Conservation (phyloP, 139 green algal species). For the Ettlia oleoabundans region DNA sequence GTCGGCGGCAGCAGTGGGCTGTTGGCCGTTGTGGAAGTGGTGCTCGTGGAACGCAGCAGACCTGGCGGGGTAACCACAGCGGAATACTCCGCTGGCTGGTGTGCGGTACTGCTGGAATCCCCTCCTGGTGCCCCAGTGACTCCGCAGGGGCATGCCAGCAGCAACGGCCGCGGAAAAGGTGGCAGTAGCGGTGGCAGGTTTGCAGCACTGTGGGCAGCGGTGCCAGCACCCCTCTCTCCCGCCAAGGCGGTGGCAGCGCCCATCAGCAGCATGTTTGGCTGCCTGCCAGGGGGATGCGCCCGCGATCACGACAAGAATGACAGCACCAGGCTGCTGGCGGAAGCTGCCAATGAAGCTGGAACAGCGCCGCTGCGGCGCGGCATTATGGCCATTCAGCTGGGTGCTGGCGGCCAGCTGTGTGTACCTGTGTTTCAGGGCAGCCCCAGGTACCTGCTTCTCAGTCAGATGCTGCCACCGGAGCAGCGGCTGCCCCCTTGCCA, state of each 20-base stretch:
- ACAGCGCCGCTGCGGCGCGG: neutral
- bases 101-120: constrained; percentile 60
- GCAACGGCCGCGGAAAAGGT: neutral
- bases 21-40: constrained; percentile 66
- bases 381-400: neutral
- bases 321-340: neutral
- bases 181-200: too few species aligned
- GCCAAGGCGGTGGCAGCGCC: too few species aligned
- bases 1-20: constrained; percentile 13
- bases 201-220: too few species aligned
- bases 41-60: constrained; percentile 57
- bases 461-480: neutral
- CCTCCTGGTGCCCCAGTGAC: neutral
- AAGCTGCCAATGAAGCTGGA: too few species aligned
- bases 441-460: constrained; percentile 68
- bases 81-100: constrained; percentile 68
- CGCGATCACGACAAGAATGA: too few species aligned
- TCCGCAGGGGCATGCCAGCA: neutral
- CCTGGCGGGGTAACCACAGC: constrained; percentile 53
- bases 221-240: too few species aligned
- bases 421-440: constrained; percentile 64
- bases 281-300: too few species aligned
- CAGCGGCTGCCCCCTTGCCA: neutral
- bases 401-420: neutral
- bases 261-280: too few species aligned